Conservation (phyloP, 2,329 filamentous ascomycete genomes). For the Byssoonygena ceratinophila region DNA sequence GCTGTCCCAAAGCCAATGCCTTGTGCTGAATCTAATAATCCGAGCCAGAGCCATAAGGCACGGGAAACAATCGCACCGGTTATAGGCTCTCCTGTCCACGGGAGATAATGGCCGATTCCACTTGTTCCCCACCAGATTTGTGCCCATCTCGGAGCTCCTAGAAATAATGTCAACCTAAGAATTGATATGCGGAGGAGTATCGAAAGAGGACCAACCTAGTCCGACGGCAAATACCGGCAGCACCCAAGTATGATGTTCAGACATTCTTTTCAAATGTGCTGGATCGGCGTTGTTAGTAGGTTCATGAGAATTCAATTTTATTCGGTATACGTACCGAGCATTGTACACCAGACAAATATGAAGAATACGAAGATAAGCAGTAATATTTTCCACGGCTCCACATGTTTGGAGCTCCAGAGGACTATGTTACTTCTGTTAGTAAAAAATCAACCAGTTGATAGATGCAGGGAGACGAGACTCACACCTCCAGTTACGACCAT, state of each 20-base stretch:
- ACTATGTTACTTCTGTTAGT: slow-evolving; percentile 23
- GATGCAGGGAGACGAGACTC: slow-evolving; percentile 14
- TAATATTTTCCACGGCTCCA: slow-evolving; percentile 47
- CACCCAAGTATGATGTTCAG: slow-evolving; percentile 54
- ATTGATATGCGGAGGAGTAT: not conserved
- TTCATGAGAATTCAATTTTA: not conserved
- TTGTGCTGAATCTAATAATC: slow-evolving; percentile 54
- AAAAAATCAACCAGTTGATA: not conserved
- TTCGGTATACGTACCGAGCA: slow-evolving; percentile 21
- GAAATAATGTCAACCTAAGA: not conserved
- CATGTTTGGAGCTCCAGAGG: slow-evolving; percentile 49
- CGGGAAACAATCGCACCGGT: slow-evolving; percentile 48
- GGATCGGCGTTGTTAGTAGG: slow-evolving; percentile 25
- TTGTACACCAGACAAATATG: slow-evolving; percentile 46
- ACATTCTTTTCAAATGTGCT: slow-evolving; percentile 44
- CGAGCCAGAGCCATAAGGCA: slow-evolving; percentile 56
- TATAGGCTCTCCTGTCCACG: slow-evolving; percentile 49
- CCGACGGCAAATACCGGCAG: slow-evolving; percentile 58
- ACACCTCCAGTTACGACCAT: slow-evolving; percentile 57
- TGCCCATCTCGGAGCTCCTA: slow-evolving; percentile 51
- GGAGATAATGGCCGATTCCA: slow-evolving; percentile 51
- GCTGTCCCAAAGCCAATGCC: slow-evolving; percentile 60
- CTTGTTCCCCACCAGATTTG: slow-evolving; percentile 58
- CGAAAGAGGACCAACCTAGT: slow-evolving; percentile 32
- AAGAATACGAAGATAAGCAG: slow-evolving; percentile 42